Percentiles rank a stretch among this genome's conserved stretches.
phyloP scores from a whole-genome alignment of 768 basidiomycete species.

The Nidularia pulvinata region DNA sequence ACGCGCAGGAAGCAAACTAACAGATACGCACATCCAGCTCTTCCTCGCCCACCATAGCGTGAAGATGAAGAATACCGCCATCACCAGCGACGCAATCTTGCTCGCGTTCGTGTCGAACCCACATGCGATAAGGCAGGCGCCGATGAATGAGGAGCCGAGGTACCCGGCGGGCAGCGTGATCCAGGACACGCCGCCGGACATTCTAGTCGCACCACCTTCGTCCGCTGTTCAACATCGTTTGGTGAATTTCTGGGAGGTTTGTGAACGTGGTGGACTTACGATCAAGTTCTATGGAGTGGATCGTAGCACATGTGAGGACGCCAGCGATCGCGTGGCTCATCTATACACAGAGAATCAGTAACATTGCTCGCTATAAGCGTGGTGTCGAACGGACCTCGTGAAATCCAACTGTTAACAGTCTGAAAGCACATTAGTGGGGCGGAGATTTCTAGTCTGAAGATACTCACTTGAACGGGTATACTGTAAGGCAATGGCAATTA shows the following conservation, averaged over 20 bases:
- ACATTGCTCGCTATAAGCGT: background rate
- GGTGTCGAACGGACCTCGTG: constrained; percentile 60
- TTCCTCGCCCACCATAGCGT: constrained; percentile 88
- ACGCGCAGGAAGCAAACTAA: background rate
- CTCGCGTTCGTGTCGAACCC: constrained; percentile 90
- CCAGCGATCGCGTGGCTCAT: constrained; percentile 88
- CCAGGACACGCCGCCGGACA: constrained; percentile 86
- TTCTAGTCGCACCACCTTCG: constrained; percentile 84
- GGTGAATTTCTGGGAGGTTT: constrained; percentile 6
- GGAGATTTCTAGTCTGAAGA: background rate
- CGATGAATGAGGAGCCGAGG: constrained; percentile 84
- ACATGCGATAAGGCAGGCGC: constrained; percentile 83
- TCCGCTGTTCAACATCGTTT: constrained; percentile 49
- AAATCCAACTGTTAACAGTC: constrained; percentile 85
- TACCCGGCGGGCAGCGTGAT: constrained; percentile 83
- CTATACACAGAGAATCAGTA: constrained; percentile 27
- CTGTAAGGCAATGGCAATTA: constrained; percentile 30
- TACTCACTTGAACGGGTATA: constrained; percentile 92
- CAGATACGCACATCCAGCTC: constrained; percentile 62
- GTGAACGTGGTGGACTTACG: constrained; percentile 46
- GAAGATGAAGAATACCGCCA: constrained; percentile 85
- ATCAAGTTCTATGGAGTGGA: constrained; percentile 85
- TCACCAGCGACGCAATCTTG: constrained; percentile 78
- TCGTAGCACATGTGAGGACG: constrained; percentile 81
- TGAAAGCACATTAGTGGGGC: constrained; percentile 17